These are phyloP conservation scores for Lipomyces orientalis DNA, from an alignment of 805 yeast species.

Conservation along the genomic window DNA sequence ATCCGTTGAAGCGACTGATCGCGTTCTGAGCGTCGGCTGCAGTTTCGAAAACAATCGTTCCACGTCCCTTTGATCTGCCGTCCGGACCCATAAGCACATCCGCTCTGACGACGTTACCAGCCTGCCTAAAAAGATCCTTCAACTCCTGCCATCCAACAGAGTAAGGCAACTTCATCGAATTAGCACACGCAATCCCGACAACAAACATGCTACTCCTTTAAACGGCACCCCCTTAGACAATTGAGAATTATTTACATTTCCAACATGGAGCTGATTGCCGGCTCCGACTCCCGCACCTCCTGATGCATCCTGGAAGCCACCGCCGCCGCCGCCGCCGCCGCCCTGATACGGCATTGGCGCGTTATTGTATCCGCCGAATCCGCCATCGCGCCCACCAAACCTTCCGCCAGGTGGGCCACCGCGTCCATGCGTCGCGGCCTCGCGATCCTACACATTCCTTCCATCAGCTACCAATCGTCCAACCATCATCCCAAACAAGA, in stretches of 20 bases:
- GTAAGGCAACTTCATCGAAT: slow-evolving; percentile 78
- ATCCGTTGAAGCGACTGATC: slow-evolving; percentile 69
- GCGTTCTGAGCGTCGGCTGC: slow-evolving; percentile 75
- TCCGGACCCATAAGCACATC: slow-evolving; percentile 69
- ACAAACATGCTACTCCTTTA: neutral
- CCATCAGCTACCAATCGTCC: slow-evolving; percentile 9
- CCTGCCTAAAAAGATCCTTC: slow-evolving; percentile 79
- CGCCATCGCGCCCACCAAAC: slow-evolving; percentile 30
- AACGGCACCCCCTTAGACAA: slow-evolving; percentile 9
- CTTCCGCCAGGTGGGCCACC: slow-evolving; percentile 37
- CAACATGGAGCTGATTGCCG: slow-evolving; percentile 38
- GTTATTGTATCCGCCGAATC: slow-evolving; percentile 18
- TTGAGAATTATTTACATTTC: slow-evolving; percentile 32
- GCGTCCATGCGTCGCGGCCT: slow-evolving; percentile 43
- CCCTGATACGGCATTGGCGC: slow-evolving; percentile 2
- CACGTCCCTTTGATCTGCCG: slow-evolving; percentile 86
- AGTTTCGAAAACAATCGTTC: slow-evolving; percentile 73
- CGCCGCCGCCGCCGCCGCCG: slow-evolving; percentile 11
- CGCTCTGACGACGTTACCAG: slow-evolving; percentile 81
- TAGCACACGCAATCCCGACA: slow-evolving; percentile 16
- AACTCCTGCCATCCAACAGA: slow-evolving; percentile 82
- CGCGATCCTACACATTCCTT: slow-evolving; percentile 56
- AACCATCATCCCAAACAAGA: neutral
- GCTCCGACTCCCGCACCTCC: slow-evolving; percentile 38
- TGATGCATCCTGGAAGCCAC: slow-evolving; percentile 8